These are phyloP conservation scores for Exophiala calicioides DNA, from an alignment of 2,329 filamentous ascomycete species.

Conservation along the genomic window DNA sequence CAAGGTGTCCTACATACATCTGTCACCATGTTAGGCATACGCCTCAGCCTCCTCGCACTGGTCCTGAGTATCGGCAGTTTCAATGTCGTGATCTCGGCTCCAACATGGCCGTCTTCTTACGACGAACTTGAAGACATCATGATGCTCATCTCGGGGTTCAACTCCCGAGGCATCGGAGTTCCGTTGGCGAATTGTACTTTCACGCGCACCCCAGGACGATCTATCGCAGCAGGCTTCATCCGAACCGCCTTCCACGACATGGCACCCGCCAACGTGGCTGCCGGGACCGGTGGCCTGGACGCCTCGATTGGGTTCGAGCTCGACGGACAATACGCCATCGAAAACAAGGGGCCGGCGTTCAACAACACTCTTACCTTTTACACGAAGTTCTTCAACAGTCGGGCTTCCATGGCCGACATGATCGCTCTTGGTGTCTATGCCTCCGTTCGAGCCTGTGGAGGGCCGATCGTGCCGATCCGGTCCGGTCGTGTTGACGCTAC, in stretches of 20 bases:
- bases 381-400: conserved; percentile 31
- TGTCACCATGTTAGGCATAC: conserved; percentile 3
- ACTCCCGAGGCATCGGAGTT: conserved; percentile 57
- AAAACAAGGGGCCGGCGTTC: conserved; percentile 37
- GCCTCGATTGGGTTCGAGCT: conserved; percentile 39
- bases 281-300: conserved; percentile 38
- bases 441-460: conserved; percentile 35
- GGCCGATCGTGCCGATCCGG: conserved; percentile 35
- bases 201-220: conserved; percentile 10
- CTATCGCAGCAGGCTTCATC: conserved; percentile 35
- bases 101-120: conserved; percentile 61
- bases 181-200: conserved; percentile 58
- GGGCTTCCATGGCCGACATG: conserved; percentile 36
- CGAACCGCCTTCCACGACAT: conserved; percentile 41
- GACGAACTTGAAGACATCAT: conserved; percentile 67
- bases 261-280: conserved; percentile 33
- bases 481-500: conserved; percentile 38
- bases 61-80: conserved; percentile 3
- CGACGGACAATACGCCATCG: conserved; percentile 26
- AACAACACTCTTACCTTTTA: conserved; percentile 38
- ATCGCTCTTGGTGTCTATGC: conserved; percentile 37
- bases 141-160: conserved; percentile 59
- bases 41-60: conserved; percentile 3
- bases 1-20: too few relatives aligned
- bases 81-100: conserved; percentile 27